Conservation (phyloP, 139 green algal species). For the Tetraselmis striata region DNA sequence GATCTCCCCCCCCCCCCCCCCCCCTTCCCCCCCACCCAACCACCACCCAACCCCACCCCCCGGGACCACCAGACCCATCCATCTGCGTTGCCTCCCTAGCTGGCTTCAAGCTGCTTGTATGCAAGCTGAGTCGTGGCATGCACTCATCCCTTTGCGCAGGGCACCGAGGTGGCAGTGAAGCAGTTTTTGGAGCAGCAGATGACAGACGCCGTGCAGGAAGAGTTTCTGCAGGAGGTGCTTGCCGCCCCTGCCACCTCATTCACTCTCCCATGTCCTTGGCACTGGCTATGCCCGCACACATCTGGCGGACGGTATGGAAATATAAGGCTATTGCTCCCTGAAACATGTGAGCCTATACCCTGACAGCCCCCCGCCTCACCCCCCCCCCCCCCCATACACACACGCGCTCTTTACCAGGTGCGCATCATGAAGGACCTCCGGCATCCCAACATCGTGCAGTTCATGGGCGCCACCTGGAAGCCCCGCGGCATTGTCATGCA, state of each 20-base stretch:
- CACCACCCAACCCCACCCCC: too few relatives aligned
- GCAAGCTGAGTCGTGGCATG: not conserved
- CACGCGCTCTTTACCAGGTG: constrained; percentile 29
- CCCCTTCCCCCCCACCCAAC: not conserved
- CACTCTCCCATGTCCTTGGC: too few relatives aligned
- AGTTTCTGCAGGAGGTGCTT: constrained; percentile 11
- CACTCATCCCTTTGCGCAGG: constrained; percentile 19
- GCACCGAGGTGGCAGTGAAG: constrained; percentile 91
- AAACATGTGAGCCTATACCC: not conserved
- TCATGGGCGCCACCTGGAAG: constrained; percentile 51
- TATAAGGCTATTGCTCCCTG: not conserved
- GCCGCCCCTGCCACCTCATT: not conserved
- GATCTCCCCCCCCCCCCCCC: not conserved
- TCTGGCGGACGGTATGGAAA: too few relatives aligned
- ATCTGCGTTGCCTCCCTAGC: not conserved
- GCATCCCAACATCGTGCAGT: constrained; percentile 67
- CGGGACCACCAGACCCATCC: not conserved
- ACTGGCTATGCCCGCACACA: too few relatives aligned
- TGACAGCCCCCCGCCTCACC: constrained; percentile 23
- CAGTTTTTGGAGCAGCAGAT: constrained; percentile 69
- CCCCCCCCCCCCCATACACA: not conserved
- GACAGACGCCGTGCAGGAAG: not conserved
- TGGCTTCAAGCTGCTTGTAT: not conserved
- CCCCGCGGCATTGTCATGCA: constrained; percentile 70
- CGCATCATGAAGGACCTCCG: constrained; percentile 56